Evolutionary conservation across 495 filamentous ascomycete species (phyloP).

Genomic region (Aspergillus taichungensis): DNA sequence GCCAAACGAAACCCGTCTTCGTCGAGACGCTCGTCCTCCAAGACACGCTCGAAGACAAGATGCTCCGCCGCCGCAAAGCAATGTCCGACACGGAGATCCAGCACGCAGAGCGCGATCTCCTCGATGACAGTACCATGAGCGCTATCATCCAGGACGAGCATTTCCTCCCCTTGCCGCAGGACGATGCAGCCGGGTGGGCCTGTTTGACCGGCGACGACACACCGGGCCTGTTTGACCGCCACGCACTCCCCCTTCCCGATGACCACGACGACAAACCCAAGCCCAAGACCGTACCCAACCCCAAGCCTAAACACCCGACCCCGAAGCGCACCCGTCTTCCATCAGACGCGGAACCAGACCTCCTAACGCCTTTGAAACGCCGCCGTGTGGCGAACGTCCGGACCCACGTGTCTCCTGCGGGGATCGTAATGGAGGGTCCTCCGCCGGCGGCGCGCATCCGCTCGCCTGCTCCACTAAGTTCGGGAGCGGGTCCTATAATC

Average conservation of each 20-base stretch:
- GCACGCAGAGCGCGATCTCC: constrained; percentile 53
- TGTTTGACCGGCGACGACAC: constrained; percentile 13
- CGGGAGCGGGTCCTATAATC: too few species aligned
- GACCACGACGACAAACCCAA: constrained; percentile 5
- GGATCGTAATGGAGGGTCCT: too few species aligned
- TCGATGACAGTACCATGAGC: constrained; percentile 71
- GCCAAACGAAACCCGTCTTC: constrained; percentile 68
- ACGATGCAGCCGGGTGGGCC: constrained; percentile 17
- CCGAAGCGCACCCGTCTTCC: constrained; percentile 5
- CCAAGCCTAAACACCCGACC: constrained; percentile 4
- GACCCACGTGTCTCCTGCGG: too few species aligned
- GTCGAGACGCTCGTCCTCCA: constrained; percentile 83
- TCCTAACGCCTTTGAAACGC: not conserved
- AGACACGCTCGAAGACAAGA: constrained; percentile 78
- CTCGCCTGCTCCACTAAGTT: too few species aligned
- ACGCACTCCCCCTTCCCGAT: constrained; percentile 32
- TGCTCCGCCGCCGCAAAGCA: constrained; percentile 59
- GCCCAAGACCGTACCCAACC: not conserved
- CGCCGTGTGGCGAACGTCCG: too few species aligned
- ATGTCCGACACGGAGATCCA: constrained; percentile 74
- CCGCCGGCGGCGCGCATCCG: too few species aligned
- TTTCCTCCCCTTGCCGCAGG: constrained; percentile 49
- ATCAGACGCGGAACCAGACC: constrained; percentile 2
- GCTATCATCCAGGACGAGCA: constrained; percentile 67
- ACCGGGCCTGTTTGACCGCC: constrained; percentile 32